A percentile compares a stretch with the other conserved stretches of the same genome.
These are phyloP conservation scores for Wickerhamiella shivajii DNA, from an alignment of 805 yeast genomes.

Conservation along the genomic window DNA sequence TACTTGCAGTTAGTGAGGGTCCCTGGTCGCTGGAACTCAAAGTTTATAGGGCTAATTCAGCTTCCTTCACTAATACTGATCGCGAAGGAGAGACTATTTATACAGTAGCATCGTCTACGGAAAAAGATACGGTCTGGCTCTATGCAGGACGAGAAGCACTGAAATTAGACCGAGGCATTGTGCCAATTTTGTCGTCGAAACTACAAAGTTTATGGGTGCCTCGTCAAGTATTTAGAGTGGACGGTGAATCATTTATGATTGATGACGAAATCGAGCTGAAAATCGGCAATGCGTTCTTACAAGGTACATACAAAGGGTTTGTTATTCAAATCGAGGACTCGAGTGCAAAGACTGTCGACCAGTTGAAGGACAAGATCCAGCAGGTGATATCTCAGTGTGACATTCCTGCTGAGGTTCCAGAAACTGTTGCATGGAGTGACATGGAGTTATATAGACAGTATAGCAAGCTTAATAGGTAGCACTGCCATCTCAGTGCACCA, in stretches of 20 bases:
- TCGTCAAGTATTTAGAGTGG: constrained; percentile 58
- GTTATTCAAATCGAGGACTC: constrained; percentile 36
- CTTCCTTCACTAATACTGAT: constrained; percentile 20
- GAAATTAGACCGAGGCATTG: constrained; percentile 44
- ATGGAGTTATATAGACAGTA: constrained; percentile 1
- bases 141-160: constrained; percentile 23
- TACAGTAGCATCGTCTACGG: constrained; percentile 21
- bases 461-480: constrained; percentile 1
- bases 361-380: background rate
- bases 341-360: background rate
- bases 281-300: constrained; percentile 57
- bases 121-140: constrained; percentile 21
- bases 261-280: constrained; percentile 36
- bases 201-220: constrained; percentile 56
- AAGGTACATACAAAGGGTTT: constrained; percentile 60
- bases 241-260: constrained; percentile 51
- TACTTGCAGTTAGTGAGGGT: constrained; percentile 44
- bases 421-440: background rate
- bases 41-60: constrained; percentile 49
- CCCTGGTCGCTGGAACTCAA: constrained; percentile 59
- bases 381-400: background rate
- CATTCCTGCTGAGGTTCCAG: background rate
- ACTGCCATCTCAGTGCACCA: background rate
- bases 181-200: constrained; percentile 38
- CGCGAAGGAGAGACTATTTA: constrained; percentile 16